Evolutionary conservation across 2,329 filamentous ascomycete genomes (phyloP).

Genomic region (Botrytis aclada): DNA sequence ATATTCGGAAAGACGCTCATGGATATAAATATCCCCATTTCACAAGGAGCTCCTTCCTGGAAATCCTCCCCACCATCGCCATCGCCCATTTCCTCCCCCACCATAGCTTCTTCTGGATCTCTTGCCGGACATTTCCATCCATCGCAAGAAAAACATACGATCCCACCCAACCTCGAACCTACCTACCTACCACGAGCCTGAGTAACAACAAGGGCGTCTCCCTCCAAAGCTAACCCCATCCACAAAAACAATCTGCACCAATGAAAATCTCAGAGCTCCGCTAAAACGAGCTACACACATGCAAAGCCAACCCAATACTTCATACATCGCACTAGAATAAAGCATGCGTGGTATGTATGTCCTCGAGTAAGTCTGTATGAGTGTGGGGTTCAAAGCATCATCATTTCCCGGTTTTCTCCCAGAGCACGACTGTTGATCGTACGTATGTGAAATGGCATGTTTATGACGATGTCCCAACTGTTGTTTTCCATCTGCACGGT

Average conservation of each 20-base stretch:
- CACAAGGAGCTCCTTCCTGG: background rate
- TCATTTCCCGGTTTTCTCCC: background rate
- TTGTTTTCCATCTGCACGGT: background rate
- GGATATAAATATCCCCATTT: background rate
- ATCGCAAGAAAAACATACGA: background rate
- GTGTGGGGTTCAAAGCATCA: background rate
- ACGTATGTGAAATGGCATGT: background rate
- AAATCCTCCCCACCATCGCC: background rate
- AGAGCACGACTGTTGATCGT: background rate
- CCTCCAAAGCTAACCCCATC: background rate
- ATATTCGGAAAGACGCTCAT: background rate
- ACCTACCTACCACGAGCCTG: background rate
- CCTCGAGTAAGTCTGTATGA: background rate
- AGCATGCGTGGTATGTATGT: background rate
- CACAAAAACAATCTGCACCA: background rate
- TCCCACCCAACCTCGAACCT: background rate
- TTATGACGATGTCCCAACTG: background rate
- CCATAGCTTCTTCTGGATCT: background rate
- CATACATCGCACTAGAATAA: background rate
- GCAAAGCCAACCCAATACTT: background rate
- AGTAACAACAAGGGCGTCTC: background rate
- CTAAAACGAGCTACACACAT: background rate
- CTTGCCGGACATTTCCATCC: background rate
- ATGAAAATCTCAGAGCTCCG: background rate
- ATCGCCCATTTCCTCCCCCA: background rate